Conservation (phyloP, 2,329 filamentous ascomycete genomes). For the Penicillium occitanis region DNA sequence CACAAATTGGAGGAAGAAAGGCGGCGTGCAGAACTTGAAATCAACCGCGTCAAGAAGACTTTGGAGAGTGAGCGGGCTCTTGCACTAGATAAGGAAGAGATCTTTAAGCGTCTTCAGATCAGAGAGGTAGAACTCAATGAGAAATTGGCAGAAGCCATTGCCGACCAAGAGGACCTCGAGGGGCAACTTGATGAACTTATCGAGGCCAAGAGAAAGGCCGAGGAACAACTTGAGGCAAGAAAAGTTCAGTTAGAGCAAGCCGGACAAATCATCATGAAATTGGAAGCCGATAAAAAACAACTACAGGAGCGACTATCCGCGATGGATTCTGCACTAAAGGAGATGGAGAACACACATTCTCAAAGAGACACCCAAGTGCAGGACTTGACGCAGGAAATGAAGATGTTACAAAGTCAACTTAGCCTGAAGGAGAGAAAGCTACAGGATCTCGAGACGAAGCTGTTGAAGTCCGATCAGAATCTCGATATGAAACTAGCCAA, state of each 20-base stretch:
- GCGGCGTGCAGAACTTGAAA: slow-evolving; percentile 79
- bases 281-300: slow-evolving; percentile 83
- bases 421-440: slow-evolving; percentile 85
- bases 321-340: slow-evolving; percentile 69
- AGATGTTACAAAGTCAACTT: slow-evolving; percentile 88
- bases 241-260: slow-evolving; percentile 87
- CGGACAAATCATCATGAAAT: slow-evolving; percentile 75
- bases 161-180: slow-evolving; percentile 91
- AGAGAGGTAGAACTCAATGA: slow-evolving; percentile 92
- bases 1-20: slow-evolving; percentile 87
- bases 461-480: slow-evolving; percentile 84
- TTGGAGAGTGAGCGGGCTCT: slow-evolving; percentile 94
- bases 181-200: slow-evolving; percentile 89
- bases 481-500: slow-evolving; percentile 78
- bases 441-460: slow-evolving; percentile 78
- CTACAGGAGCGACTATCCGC: slow-evolving; percentile 66
- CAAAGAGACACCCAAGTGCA: slow-evolving; percentile 75
- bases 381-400: slow-evolving; percentile 76
- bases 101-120: slow-evolving; percentile 91
- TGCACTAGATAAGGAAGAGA: slow-evolving; percentile 96
- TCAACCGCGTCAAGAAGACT: slow-evolving; percentile 86
- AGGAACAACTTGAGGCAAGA: slow-evolving; percentile 77
- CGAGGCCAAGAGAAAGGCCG: slow-evolving; percentile 82
- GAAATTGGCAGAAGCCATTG: slow-evolving; percentile 85
- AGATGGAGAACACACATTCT: slow-evolving; percentile 68